Evolutionary conservation across 1,284 basidiomycete species (phyloP), one percentile per base, ranked within the genome.

Genomic region (Apiotrichum sp.): DNA sequence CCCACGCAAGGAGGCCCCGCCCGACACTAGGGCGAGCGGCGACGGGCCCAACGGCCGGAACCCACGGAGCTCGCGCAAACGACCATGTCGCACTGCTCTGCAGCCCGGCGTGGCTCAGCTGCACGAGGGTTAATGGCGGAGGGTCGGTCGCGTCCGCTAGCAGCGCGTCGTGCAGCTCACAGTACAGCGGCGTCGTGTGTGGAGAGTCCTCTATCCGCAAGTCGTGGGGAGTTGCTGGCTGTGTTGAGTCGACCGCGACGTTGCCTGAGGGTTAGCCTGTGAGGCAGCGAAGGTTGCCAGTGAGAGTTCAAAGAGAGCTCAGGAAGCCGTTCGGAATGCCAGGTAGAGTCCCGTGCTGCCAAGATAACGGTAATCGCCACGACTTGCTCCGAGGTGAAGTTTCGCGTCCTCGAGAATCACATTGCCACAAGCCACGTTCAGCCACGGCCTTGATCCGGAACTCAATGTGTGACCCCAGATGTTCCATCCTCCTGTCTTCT

Each of bases 91-190:
- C 84, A 83, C 9, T 79, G 8, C 89, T 90, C 73, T 98, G 93
- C 29, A 93, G 82, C 3, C 93, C 93, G 0, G 84, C 78, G 69
- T 98, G 93, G 39, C 82, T 89, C 44, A 98, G 78, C 70, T 98
- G 93, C 78, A 93, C 84, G 29, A 81, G 64, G 0, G 72, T 68
- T 1, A 79, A 62, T 0, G 78, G 70, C 33, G 48, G 22, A 4
- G 61, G 35, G 8, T 50, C 44, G 13, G 52, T 48, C 38, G 51
- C 50, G 31, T 57, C 48, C 8, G 78, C 79, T 58, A 83, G 83
- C 31, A 87, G 84, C 2, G 74, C 69, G 34, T 71, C 64, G 0
- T 83, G 82, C 33, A 87, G 78, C 16, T 66, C 62, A 52, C 68
- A 73, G 71, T 85, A 93, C 0, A 83, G 81, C 8, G 69, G 68